Conservation (phyloP, 1,139 yeast species). For the Protomyces macrosporus region DNA sequence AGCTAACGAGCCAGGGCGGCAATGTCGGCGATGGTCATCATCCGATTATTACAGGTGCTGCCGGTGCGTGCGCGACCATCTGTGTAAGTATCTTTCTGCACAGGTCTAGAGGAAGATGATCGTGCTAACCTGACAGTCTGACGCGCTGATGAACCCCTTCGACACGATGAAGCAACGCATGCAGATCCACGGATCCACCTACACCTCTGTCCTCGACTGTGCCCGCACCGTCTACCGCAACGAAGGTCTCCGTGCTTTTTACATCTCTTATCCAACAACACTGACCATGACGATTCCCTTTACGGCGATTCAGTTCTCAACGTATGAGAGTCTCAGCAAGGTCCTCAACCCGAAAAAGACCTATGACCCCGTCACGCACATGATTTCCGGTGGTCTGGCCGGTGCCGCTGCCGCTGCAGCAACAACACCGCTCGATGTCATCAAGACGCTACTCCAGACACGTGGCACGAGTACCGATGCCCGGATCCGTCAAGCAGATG, state of each 20-base stretch:
- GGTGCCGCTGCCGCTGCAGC: conserved; percentile 97
- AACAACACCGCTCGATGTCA: conserved; percentile 92
- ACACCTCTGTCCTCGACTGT: conserved; percentile 40
- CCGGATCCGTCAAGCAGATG: conserved; percentile 55
- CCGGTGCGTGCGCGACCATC: conserved; percentile 91
- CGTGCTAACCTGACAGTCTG: conserved; percentile 44
- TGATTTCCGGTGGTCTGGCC: conserved; percentile 89
- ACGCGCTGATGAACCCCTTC: conserved; percentile 96
- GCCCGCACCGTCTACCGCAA: conserved; percentile 51
- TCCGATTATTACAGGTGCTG: conserved; percentile 74
- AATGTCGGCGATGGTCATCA: conserved; percentile 54
- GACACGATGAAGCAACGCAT: conserved; percentile 89
- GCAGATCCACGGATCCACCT: conserved; percentile 48
- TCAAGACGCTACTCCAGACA: conserved; percentile 86
- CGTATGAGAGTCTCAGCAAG: conserved; percentile 78
- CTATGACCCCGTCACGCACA: conserved; percentile 87
- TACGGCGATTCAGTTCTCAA: conserved; percentile 90
- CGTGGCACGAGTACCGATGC: conserved; percentile 44
- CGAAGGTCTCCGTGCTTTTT: conserved; percentile 83
- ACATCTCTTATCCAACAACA: conserved; percentile 92
- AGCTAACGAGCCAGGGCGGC: conserved; percentile 37
- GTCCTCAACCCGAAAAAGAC: conserved; percentile 68
- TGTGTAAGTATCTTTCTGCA: conserved; percentile 40
- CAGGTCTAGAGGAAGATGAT: background rate
- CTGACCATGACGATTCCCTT: conserved; percentile 89